Evolutionary conservation across 148 eudicot genomes (phyloP), one percentile per base, ranked within the genome.

Genomic region (Dianthus caryophyllus): DNA sequence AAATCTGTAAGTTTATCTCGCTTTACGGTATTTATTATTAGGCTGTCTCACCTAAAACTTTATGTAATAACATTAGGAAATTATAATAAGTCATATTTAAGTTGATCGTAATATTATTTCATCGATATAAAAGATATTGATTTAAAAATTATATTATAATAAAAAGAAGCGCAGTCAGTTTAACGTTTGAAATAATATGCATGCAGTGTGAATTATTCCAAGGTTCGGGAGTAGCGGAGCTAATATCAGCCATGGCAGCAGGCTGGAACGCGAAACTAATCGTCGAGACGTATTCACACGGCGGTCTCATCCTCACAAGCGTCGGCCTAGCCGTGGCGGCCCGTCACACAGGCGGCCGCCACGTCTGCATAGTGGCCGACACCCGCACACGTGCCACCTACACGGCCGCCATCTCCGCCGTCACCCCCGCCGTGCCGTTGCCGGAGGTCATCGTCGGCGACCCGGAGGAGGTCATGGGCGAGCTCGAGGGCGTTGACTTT

Each of bases 201-300:
- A 33, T 16, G 49, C 77, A 92, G 96, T 84, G 96, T 47, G 76
- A 81, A 67, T 58, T 80, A 18, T 61, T 56, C 25, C 78, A 77
- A 61, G 88, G 85, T 59, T 85, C 96, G n/a, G 82, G 95, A 18
- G 90, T 87, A 13, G 91, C 98, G 6, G 96, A 93, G 76, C 76
- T 93, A 0, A 71, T 93, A 24, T 87, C 98, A n/a, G 96, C 98
- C 27, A 93, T 87, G 96, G 98, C 95, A 6, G 96, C 94, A 0
- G 98, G 98, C 0, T 93, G 96, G 96, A 85, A 87, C 47, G 86
- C 95, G 0, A 84, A 80, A 11, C 47, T 93, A 1, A 83, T 89
- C 33, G 98, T 89, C 0, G 94, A 87, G 67, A 85, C 96, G 7
- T 87, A 91, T 84, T 69, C 82, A 0, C 16, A 18, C 6, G 95